A percentile compares a stretch with the other conserved stretches of the same genome.
Evolutionary conservation across 805 yeast species (phyloP).

Genomic region (Nakazawaea populi): DNA sequence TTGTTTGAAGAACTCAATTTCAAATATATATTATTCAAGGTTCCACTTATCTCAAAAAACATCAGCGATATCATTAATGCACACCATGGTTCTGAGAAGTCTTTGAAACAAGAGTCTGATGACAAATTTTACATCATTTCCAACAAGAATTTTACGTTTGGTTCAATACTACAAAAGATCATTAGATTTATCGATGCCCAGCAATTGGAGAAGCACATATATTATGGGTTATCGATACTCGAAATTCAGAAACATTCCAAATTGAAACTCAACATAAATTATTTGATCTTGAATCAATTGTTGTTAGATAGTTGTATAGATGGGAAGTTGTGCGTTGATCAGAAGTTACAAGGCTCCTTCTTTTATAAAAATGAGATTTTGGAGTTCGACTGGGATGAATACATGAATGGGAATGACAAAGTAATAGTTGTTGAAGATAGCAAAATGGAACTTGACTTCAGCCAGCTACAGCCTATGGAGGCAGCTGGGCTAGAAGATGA

Average conservation of each 20-base stretch:
- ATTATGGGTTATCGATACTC: constrained; percentile 21
- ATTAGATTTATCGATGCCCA: constrained; percentile 11
- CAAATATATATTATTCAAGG: constrained; percentile 22
- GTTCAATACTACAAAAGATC: constrained; percentile 19
- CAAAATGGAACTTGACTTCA: neutral
- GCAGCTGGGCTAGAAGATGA: neutral
- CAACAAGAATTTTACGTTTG: constrained; percentile 16
- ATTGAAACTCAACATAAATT: constrained; percentile 20
- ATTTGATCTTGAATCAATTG: constrained; percentile 22
- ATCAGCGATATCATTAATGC: constrained; percentile 22
- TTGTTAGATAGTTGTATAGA: constrained; percentile 17
- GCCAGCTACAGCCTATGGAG: neutral
- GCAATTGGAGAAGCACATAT: neutral
- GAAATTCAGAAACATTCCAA: constrained; percentile 20
- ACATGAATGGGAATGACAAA: constrained; percentile 4
- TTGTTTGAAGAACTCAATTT: constrained; percentile 42
- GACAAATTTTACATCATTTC: constrained; percentile 21
- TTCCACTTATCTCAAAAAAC: constrained; percentile 47
- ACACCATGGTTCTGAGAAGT: constrained; percentile 8
- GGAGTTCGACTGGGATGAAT: constrained; percentile 16
- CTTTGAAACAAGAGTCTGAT: neutral
- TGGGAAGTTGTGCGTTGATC: constrained; percentile 24
- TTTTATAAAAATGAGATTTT: constrained; percentile 24
- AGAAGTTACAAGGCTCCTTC: constrained; percentile 21
- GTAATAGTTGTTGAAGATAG: neutral